These are phyloP conservation scores for Sphaerobolus stellatus DNA, from an alignment of 1,284 basidiomycete genomes.

Conservation along the genomic window DNA sequence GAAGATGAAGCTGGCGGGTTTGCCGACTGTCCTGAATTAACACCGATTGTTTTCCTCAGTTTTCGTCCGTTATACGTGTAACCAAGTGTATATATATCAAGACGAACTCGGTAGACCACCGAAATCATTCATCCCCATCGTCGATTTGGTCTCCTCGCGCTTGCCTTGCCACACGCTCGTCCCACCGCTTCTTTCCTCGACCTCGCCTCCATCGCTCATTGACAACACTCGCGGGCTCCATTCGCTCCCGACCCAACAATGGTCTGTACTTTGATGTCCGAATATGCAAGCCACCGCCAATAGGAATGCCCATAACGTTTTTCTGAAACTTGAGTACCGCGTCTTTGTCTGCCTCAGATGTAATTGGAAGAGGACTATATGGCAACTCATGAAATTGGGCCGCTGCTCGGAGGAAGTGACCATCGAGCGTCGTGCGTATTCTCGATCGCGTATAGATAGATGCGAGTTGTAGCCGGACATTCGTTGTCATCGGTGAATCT, in stretches of 20 bases:
- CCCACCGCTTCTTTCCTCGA: constrained; percentile 39
- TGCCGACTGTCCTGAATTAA: constrained; percentile 40
- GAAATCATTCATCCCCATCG: not conserved
- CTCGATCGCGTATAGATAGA: constrained; percentile 55
- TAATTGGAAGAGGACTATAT: constrained; percentile 33
- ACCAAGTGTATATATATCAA: too few species aligned
- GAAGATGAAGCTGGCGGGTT: constrained; percentile 67
- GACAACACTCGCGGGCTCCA: constrained; percentile 67
- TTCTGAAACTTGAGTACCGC: constrained; percentile 12
- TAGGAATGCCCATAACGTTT: constrained; percentile 53
- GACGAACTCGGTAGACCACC: too few species aligned
- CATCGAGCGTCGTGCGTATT: constrained; percentile 58
- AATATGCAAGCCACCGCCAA: constrained; percentile 72
- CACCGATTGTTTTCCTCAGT: not conserved
- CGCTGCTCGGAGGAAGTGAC: constrained; percentile 61
- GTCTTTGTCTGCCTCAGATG: not conserved
- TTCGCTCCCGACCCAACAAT: constrained; percentile 62
- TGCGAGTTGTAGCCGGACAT: constrained; percentile 50
- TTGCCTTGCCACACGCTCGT: constrained; percentile 14
- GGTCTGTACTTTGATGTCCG: constrained; percentile 64
- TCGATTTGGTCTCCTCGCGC: not conserved
- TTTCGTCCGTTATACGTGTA: not conserved
- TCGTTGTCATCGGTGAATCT: constrained; percentile 29
- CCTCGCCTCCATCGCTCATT: constrained; percentile 78
- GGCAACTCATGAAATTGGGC: constrained; percentile 41